These are phyloP conservation scores for Geotrichum restrictum DNA, from an alignment of 1,139 yeast genomes.

Conservation along the genomic window DNA sequence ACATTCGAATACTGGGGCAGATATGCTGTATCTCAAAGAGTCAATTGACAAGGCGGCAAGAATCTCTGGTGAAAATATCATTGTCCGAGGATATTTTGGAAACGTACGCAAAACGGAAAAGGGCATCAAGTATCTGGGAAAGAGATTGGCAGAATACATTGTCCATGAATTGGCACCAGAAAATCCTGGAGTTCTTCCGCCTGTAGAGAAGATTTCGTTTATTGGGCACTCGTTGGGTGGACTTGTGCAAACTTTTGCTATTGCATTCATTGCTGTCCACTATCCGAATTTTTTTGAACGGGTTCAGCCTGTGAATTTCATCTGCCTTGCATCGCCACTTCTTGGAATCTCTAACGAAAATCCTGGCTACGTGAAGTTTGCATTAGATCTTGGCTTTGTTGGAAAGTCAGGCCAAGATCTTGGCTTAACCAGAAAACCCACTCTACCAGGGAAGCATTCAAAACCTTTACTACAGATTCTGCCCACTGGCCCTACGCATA, in stretches of 20 bases:
- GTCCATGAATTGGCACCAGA: slow-evolving; percentile 52
- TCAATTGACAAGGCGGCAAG: slow-evolving; percentile 56
- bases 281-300: slow-evolving; percentile 68
- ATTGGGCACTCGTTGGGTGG: slow-evolving; percentile 95
- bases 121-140: slow-evolving; percentile 83
- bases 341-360: slow-evolving; percentile 83
- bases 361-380: slow-evolving; percentile 80
- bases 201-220: slow-evolving; percentile 66
- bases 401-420: slow-evolving; percentile 94
- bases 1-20: slow-evolving; percentile 85
- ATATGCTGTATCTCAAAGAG: slow-evolving; percentile 82
- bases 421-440: slow-evolving; percentile 52
- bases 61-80: slow-evolving; percentile 53
- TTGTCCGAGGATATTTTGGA: slow-evolving; percentile 78
- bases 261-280: slow-evolving; percentile 69
- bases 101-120: slow-evolving; percentile 87
- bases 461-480: slow-evolving; percentile 67
- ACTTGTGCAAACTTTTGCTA: slow-evolving; percentile 80
- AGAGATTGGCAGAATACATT: slow-evolving; percentile 73
- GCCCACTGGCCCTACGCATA: slow-evolving; percentile 80
- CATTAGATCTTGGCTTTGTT: slow-evolving; percentile 80
- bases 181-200: slow-evolving; percentile 25
- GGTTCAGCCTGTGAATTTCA: slow-evolving; percentile 73
- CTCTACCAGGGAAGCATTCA: slow-evolving; percentile 29
- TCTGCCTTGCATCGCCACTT: slow-evolving; percentile 82